Base-by-base conservation (phyloP, 371 early-diverging fungal species). In the Cokeromyces recurvatus region DNA sequence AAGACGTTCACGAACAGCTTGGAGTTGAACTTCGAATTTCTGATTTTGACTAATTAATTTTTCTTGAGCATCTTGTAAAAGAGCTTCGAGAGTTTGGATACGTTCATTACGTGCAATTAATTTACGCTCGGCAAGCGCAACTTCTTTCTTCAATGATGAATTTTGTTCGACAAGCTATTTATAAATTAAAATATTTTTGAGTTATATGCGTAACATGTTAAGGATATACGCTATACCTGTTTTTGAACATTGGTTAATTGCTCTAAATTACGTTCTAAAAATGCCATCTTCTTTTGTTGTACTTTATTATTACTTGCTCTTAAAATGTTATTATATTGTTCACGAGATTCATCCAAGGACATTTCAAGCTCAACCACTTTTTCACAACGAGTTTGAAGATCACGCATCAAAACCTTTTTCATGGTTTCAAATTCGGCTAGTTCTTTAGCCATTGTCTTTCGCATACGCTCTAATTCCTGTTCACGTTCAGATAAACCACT, bases 401-500 rank as follows among this genome's bases (percentile, higher is more conserved):
- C 95, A 17, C 89, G 81, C 94, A 95, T 92, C 51, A 97, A 70
- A 21, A 88, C 87, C 78, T 92, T 91, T 76, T 93, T 93, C 91
- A 94, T 93, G 46, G 86, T 81, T 49, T 94, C 95, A 74, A 92
- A 94, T 51, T 97, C 94, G 15, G 82, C 73, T 36, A 94, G 76
- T 55, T 94, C 91, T 64, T 90, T 85, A 8, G 86, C 63, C 94
- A 94, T 92, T 3, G 80, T 81, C 71, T 91, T 88, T 35, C 90
- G 82, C 77, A 93, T 87, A 47, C 81, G 71, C 35, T 90, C 90
- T 59, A 92, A 73, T 55, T 92, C 92, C 47, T 85, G 84, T 61
- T 90, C 90, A 61, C 84, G 86, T 55, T 85, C 77, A 54, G 66
- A 66, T 32, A 64, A 17, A n/a, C 48, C 46, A 4, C 47, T 32